Evolutionary conservation across 169 alveolate species (phyloP), one percentile per base, ranked within the genome.

Genomic region (Babesia ovata): DNA sequence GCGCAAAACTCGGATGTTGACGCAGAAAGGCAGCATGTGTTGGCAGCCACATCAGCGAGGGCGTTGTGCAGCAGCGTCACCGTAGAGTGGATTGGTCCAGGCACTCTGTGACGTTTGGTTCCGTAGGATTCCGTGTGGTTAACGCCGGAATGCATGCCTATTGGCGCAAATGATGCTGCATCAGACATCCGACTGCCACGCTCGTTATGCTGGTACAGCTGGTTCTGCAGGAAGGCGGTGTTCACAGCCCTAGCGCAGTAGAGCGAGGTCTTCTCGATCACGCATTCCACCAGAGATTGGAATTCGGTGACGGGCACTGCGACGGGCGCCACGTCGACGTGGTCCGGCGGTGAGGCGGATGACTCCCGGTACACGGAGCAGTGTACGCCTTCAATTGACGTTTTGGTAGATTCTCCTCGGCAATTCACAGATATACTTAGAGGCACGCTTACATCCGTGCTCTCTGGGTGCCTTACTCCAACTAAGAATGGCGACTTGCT

Each of bases 181-280:
- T 12, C 24, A 36, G 2, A 2, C 4, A 33, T 6, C 44, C 26
- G 36, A 21, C 59, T 60, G 26, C 2, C 26, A 13, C 72, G 42
- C 26, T 12, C 4, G 24, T 71, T 66, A 28, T 67, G 65, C 29
- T 56, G 63, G 65, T 44, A 50, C 12, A 71, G 71, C 63, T 58
- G 72, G 63, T 71, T 71, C 62, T 71, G 81, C 81, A 71, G 12
- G 50, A 58, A 71, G 13, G 62, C 60, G 10, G 81, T 71, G 61
- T 71, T 71, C 36, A 71, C 72, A 4, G 42, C 70, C 33, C 63
- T 33, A 16, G 72, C 42, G 22, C 62, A 45, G 33, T 58, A 71
- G 2, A 71, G 71, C 66, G 42, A 53, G 10, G 71, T 33, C 49
- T 58, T 58, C 72, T 71, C 81, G 33, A 71, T 61, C 16, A 71